Evolutionary conservation across 2,329 filamentous ascomycete species (phyloP).

Genomic region (Calonectria honghensis): DNA sequence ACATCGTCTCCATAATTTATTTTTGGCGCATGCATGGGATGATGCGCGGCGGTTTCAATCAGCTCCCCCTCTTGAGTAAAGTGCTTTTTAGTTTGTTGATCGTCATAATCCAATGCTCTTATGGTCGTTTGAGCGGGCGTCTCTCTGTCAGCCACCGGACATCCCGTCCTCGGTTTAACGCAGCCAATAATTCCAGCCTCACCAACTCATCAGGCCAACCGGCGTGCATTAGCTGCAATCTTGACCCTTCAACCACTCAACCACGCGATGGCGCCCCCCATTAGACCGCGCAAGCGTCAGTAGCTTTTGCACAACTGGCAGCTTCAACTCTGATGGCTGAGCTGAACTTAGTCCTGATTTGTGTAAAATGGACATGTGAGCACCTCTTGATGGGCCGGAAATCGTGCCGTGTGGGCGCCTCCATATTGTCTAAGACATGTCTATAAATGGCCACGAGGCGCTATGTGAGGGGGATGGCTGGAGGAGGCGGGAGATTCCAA

Average conservation of each 20-base stretch:
- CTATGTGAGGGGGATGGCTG: not conserved
- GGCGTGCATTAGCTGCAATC: constrained; percentile 21
- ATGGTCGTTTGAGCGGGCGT: not conserved
- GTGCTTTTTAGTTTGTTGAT: not conserved
- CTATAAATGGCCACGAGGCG: constrained; percentile 11
- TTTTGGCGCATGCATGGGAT: not conserved
- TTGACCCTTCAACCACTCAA: not conserved
- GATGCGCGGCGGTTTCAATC: not conserved
- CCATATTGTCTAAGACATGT: constrained; percentile 1
- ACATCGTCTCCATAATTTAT: not conserved
- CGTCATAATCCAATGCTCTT: not conserved
- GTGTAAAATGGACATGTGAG: constrained; percentile 1
- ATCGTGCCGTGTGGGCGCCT: not conserved
- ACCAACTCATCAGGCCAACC: not conserved
- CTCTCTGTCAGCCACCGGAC: not conserved
- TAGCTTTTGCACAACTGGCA: not conserved
- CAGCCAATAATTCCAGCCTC: constrained; percentile 28
- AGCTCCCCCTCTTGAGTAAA: not conserved
- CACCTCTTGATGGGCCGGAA: not conserved
- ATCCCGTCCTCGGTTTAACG: constrained; percentile 17
- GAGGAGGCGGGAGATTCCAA: not conserved
- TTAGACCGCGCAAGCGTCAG: not conserved
- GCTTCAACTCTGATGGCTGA: constrained; percentile 11
- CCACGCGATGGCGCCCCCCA: constrained; percentile 1
- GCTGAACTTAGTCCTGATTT: constrained; percentile 17